Evolutionary conservation across 2,329 filamentous ascomycete genomes (phyloP).

Genomic region (Ophiostoma triangulosporum): DNA sequence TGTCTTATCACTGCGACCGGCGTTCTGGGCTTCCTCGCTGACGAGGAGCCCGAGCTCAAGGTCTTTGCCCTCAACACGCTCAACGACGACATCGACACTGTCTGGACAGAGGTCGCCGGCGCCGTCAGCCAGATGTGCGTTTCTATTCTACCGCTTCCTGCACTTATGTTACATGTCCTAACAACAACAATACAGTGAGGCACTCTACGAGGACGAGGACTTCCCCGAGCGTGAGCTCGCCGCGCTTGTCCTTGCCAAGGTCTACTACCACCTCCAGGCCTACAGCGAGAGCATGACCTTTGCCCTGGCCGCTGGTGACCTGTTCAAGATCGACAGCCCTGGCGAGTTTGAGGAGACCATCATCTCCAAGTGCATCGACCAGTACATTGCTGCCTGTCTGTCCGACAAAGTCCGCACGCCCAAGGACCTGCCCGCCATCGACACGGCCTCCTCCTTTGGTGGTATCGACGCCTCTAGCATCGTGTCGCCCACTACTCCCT

Average conservation of each 20-base stretch:
- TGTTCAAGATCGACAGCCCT: slow-evolving; percentile 82
- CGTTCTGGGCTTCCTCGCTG: slow-evolving; percentile 86
- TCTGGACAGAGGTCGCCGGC: slow-evolving; percentile 94
- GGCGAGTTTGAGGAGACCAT: slow-evolving; percentile 99
- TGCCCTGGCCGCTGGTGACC: slow-evolving; percentile 82
- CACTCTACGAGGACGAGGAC: slow-evolving; percentile 88
- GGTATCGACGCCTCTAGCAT: slow-evolving; percentile 55
- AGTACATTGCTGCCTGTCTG: slow-evolving; percentile 70
- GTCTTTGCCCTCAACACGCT: slow-evolving; percentile 89
- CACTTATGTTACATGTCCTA: background rate
- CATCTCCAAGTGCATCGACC: slow-evolving; percentile 95
- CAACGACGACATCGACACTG: slow-evolving; percentile 89
- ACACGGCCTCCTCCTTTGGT: slow-evolving; percentile 73
- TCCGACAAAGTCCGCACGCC: slow-evolving; percentile 34
- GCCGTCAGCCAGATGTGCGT: slow-evolving; percentile 81
- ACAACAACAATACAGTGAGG: slow-evolving; percentile 52
- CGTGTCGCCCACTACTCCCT: slow-evolving; percentile 83
- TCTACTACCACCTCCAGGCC: slow-evolving; percentile 96
- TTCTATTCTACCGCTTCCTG: background rate
- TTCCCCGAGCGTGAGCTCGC: slow-evolving; percentile 92
- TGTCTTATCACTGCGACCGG: slow-evolving; percentile 88
- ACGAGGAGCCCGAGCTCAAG: slow-evolving; percentile 88
- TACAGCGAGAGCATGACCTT: slow-evolving; percentile 99
- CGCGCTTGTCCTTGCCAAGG: slow-evolving; percentile 88
- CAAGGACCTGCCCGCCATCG: slow-evolving; percentile 50